Conservation (phyloP, 73 alveolate species). For the Paramecium primaurelia region DNA sequence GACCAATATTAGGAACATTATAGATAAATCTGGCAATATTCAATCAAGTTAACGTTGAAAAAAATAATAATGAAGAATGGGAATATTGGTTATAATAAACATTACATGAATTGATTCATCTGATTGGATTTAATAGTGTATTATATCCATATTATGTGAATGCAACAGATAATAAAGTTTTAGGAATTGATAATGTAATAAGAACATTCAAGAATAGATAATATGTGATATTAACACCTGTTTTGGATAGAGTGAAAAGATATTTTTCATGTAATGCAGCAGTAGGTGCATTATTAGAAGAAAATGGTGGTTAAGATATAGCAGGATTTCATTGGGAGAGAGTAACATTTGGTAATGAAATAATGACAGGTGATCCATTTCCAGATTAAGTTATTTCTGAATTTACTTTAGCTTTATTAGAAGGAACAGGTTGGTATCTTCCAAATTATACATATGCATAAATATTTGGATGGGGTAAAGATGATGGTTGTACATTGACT, state of each 20-base stretch:
- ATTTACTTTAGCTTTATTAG: conserved; percentile 42
- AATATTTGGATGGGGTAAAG: conserved; percentile 36
- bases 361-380: conserved; percentile 59
- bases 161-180: not conserved
- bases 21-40: not conserved
- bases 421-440: conserved; percentile 57
- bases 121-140: conserved; percentile 29
- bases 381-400: conserved; percentile 45
- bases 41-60: not conserved
- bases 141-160: conserved; percentile 16
- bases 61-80: conserved; percentile 38
- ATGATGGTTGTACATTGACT: conserved; percentile 46
- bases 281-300: conserved; percentile 45
- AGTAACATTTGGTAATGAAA: conserved; percentile 58
- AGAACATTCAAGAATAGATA: not conserved
- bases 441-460: conserved; percentile 38
- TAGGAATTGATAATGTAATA: conserved; percentile 30
- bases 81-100: conserved; percentile 37
- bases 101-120: conserved; percentile 8
- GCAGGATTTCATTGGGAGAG: conserved; percentile 66
- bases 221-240: conserved; percentile 7
- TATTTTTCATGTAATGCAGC: conserved; percentile 27
- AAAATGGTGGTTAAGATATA: conserved; percentile 49
- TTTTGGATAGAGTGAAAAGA: not conserved
- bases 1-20: conserved; percentile 41